Percentiles rank a stretch among this genome's conserved stretches.
Conservation (phyloP, 2,329 filamentous ascomycete genomes). For the Hypoxylon sp. region DNA sequence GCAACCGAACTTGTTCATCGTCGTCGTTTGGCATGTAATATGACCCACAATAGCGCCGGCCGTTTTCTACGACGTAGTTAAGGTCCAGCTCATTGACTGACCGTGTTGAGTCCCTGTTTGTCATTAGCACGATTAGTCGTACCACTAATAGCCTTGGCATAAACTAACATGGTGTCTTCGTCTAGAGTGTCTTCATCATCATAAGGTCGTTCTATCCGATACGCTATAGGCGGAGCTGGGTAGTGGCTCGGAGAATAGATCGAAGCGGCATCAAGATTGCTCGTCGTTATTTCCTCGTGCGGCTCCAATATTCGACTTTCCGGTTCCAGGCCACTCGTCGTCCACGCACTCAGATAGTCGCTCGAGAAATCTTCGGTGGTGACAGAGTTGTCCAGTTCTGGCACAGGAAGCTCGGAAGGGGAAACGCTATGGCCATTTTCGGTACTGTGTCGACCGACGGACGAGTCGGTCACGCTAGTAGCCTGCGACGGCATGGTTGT, state of each 20-base stretch:
- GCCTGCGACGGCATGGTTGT: constrained; percentile 46
- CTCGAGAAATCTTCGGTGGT: constrained; percentile 51
- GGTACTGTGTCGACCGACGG: constrained; percentile 42
- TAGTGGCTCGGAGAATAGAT: constrained; percentile 59
- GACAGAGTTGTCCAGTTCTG: constrained; percentile 49
- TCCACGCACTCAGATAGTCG: constrained; percentile 49
- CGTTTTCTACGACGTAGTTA: constrained; percentile 70
- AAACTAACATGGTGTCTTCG: constrained; percentile 58
- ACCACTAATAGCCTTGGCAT: neutral
- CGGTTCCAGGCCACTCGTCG: constrained; percentile 45
- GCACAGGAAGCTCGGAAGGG: constrained; percentile 45
- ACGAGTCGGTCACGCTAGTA: constrained; percentile 45
- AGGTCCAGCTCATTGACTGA: constrained; percentile 65
- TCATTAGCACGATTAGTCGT: constrained; percentile 29
- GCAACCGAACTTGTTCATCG: constrained; percentile 71
- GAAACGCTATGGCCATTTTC: constrained; percentile 35
- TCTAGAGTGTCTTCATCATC: constrained; percentile 44
- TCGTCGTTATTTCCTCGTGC: constrained; percentile 43
- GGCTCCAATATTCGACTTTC: constrained; percentile 39
- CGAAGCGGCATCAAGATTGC: constrained; percentile 57
- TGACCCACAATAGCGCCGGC: constrained; percentile 70
- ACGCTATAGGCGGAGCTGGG: constrained; percentile 53
- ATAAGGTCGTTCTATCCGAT: constrained; percentile 49
- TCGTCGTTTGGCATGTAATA: constrained; percentile 78
- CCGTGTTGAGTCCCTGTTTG: constrained; percentile 56